These are phyloP conservation scores for Toxicodendron radicans DNA, from an alignment of 345 rosid genomes.

Conservation along the genomic window DNA sequence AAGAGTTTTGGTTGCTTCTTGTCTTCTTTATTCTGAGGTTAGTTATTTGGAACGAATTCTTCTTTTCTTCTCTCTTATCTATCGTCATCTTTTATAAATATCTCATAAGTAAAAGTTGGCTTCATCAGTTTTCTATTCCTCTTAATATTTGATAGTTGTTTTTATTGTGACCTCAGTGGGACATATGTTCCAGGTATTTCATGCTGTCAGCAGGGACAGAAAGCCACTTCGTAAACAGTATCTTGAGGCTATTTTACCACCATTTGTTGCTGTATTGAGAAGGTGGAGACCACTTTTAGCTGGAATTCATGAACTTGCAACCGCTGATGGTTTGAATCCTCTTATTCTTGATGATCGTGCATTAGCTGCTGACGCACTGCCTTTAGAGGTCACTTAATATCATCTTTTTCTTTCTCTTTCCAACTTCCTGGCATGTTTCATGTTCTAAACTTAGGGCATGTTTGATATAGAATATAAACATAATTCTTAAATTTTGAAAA, in stretches of 20 bases:
- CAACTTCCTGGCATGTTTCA: constrained; percentile 17
- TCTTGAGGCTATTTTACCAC: constrained; percentile 92
- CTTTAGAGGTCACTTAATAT: constrained; percentile 68
- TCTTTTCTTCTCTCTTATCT: constrained; percentile 21
- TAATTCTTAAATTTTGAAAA: too few relatives aligned
- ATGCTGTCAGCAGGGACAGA: constrained; percentile 86
- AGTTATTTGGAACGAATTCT: constrained; percentile 34
- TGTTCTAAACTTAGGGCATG: constrained; percentile 17
- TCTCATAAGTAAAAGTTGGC: constrained; percentile 10
- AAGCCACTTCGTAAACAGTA: constrained; percentile 88
- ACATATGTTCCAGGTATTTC: constrained; percentile 75
- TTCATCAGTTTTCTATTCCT: constrained; percentile 16
- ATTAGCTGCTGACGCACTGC: constrained; percentile 89
- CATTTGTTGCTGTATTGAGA: constrained; percentile 93
- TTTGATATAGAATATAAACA: too few relatives aligned
- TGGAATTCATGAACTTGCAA: constrained; percentile 96
- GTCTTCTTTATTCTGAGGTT: constrained; percentile 99
- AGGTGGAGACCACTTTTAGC: constrained; percentile 99
- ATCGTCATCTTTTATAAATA: constrained; percentile 12
- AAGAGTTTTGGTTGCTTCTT: constrained; percentile 93
- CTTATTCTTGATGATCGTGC: constrained; percentile 93
- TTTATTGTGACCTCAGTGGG: constrained; percentile 17
- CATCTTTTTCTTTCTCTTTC: constrained; percentile 12
- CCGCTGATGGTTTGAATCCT: constrained; percentile 96
- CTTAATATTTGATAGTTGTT: constrained; percentile 15